Evolutionary conservation across 805 yeast genomes (phyloP), one percentile per base, ranked within the genome.

Genomic region (Starmerella bombicola): DNA sequence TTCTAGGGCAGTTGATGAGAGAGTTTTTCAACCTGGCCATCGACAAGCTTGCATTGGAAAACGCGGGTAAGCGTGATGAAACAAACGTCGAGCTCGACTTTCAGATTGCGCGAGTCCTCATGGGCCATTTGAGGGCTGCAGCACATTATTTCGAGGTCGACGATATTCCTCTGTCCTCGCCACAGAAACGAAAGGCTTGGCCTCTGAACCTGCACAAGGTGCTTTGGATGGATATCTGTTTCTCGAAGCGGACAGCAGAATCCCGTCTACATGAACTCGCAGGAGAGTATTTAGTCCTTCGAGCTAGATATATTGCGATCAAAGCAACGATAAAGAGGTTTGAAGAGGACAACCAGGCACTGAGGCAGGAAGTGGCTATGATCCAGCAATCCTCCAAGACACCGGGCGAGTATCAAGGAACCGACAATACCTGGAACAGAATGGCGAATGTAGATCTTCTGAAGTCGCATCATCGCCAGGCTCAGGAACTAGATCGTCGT

Each of bases 41-140:
- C 16, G 46, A 42, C 33, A 45, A 45, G 30, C 36, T 45, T 3
- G 28, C 35, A 7, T 32, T 42, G 7, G 49, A 45, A 29, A 17
- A 32, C n/a, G 33, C 30, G 15, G 1, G 16, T 2, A 16, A 5
- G 18, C 20, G 22, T 16, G 10, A 15, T 22, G 19, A 35, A 7
- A 5, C 5, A 21, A 3, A 13, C 13, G 28, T 13, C 28, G 24
- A 35, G 22, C 5, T 24, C 8, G 46, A 37, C 4, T 16, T 15
- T 8, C 37, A 29, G 10, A 35, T 33, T 1, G 8, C 35, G 5
- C 30, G 37, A 5, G 44, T 45, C 15, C 3, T 42, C 3, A 3
- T 37, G 1, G 39, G 43, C 5, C 40, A 43, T 1, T 21, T 21
- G 5, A 35, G 24, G 16, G 43, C 39, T 2, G 43, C 38, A 2